Conservation (phyloP, 495 filamentous ascomycete genomes). For the Hyaloscypha bicolor region DNA sequence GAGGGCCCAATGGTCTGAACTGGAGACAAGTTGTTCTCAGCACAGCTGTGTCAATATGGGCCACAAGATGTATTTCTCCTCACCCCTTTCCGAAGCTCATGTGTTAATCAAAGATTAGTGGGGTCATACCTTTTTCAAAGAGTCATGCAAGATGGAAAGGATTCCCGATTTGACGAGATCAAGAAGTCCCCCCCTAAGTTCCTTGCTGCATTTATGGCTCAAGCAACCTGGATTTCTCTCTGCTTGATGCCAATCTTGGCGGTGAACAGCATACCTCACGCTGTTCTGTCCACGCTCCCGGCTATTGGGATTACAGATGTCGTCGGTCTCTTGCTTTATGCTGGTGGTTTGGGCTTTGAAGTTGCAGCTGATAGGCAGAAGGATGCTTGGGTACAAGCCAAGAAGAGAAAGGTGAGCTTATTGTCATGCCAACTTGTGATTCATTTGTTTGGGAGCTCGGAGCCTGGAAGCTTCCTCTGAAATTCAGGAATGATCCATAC, state of each 20-base stretch:
- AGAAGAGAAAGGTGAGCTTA: constrained; percentile 36
- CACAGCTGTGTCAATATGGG: constrained; percentile 59
- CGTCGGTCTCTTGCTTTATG: constrained; percentile 55
- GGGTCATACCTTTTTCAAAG: constrained; percentile 61
- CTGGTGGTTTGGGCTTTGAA: constrained; percentile 60
- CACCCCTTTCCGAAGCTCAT: constrained; percentile 1
- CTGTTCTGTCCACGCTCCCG: constrained; percentile 44
- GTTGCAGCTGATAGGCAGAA: constrained; percentile 63
- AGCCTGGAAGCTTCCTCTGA: no score
- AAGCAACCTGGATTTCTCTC: constrained; percentile 65
- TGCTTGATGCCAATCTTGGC: constrained; percentile 62
- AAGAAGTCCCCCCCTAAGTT: constrained; percentile 54
- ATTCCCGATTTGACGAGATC: constrained; percentile 65
- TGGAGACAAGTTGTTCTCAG: constrained; percentile 65
- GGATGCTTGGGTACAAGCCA: constrained; percentile 54
- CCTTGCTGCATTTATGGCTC: constrained; percentile 55
- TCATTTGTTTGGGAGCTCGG: no score
- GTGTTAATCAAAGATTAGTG: constrained; percentile 41
- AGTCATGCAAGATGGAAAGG: constrained; percentile 52
- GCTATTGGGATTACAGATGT: constrained; percentile 48
- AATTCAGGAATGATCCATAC: no score
- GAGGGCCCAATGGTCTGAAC: constrained; percentile 45
- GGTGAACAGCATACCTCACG: constrained; percentile 58
- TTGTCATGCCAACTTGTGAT: no score
- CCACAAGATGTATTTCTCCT: constrained; percentile 47